Base-by-base conservation (phyloP, 2,329 filamentous ascomycete genomes). In the Fusarium sp. region DNA sequence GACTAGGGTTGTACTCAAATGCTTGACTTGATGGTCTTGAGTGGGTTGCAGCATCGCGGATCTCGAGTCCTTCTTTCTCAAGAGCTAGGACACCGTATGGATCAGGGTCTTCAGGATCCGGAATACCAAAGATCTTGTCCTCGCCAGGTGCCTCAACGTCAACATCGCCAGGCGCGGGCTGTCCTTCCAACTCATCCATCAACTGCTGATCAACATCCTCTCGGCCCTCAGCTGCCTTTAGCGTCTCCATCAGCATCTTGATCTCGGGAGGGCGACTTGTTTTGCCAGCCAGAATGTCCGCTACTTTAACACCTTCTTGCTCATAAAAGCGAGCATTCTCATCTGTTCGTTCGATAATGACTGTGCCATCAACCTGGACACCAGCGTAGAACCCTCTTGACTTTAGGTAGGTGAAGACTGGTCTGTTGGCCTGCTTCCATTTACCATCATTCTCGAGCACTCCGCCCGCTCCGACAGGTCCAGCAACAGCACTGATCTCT, bases 241-340 rank as follows among this genome's bases (percentile, higher is more conserved):
- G 23, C 3, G 79, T 80, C 60, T 80, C 79, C 78, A 78, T 80
- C 41, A 80, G 55, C 73, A 71, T 78, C 46, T 75, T 77, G 27
- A 76, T 71, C 44, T 76, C 74, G 0, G 68, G 70, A 7, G 69
- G 73, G 15, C 76, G 74, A 0, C 71, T 64, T 9, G 83, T 80
- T 53, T 85, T 82, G 9, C 85, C 85, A 6, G 78, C 80, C 15
- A 88, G 69, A 49, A 88, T 87, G 50, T 81, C 80, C 8, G 81
- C 77, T 6, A 83, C 85, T 1, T 81, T 73, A 20, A 87, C 77
- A 27, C 77, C 73, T 30, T 92, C 86, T 23, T 92, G 85, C 14
- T 91, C 91, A 78, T 97, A 97, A 77, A 97, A 97, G 11, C 89
- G 88, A 60, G 93, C 92, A 75, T 97, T 97, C 77, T 95, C 94